A percentile compares a stretch with the other conserved stretches of the same genome.
These are phyloP conservation scores for Camptophora hylomeconis DNA, from an alignment of 2,329 filamentous ascomycete species.

Conservation along the genomic window DNA sequence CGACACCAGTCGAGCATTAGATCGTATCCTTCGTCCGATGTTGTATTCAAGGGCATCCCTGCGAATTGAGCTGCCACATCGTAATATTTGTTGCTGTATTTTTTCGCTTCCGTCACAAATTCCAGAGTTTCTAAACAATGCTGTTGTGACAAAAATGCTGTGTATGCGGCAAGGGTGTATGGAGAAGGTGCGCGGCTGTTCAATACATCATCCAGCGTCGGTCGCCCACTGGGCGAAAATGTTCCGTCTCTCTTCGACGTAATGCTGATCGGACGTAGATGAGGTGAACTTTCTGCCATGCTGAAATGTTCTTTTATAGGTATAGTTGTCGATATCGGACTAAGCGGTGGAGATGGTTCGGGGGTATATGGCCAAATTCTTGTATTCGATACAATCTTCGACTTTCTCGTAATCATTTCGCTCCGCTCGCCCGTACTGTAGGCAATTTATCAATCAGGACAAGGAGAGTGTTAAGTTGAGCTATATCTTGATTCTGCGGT, in stretches of 20 bases:
- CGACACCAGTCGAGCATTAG: slow-evolving; percentile 75
- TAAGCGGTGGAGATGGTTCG: slow-evolving; percentile 32
- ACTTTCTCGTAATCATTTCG: slow-evolving; percentile 19
- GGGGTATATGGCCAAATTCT: slow-evolving; percentile 23
- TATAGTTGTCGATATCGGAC: slow-evolving; percentile 28
- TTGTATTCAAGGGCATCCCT: slow-evolving; percentile 34
- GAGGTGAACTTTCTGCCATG: slow-evolving; percentile 25
- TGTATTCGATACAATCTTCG: slow-evolving; percentile 20
- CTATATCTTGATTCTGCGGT: too few relatives aligned
- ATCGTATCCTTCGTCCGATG: slow-evolving; percentile 50
- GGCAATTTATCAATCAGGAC: neutral
- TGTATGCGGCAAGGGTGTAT: slow-evolving; percentile 85
- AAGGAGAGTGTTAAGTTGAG: too few relatives aligned
- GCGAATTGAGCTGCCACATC: slow-evolving; percentile 39
- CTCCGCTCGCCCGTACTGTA: slow-evolving; percentile 8
- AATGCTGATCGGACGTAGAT: slow-evolving; percentile 32
- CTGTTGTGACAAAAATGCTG: slow-evolving; percentile 91
- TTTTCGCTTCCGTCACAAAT: slow-evolving; percentile 86
- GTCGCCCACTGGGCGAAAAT: slow-evolving; percentile 38
- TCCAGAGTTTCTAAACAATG: slow-evolving; percentile 94
- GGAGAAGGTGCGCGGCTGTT: slow-evolving; percentile 74
- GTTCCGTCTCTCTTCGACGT: slow-evolving; percentile 26
- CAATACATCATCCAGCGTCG: slow-evolving; percentile 75
- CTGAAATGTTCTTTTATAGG: slow-evolving; percentile 28
- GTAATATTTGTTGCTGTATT: slow-evolving; percentile 60